These are phyloP conservation scores for Calonectria pseudoreteaudii DNA, from an alignment of 2,329 filamentous ascomycete species.

Conservation along the genomic window DNA sequence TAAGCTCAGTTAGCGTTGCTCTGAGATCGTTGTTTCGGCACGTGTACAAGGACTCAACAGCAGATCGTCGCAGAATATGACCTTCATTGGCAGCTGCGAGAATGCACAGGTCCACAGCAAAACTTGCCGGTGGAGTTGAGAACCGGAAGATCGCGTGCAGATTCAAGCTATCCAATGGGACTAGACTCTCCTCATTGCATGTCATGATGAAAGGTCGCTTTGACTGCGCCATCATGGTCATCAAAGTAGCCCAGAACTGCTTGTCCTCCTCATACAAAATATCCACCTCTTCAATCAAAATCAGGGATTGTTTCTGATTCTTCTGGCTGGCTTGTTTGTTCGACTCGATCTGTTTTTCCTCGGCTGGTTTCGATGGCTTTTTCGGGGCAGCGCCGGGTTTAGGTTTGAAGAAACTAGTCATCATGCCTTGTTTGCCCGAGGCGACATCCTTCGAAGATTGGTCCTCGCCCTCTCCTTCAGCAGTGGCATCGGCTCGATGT, in stretches of 20 bases:
- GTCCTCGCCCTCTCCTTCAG: slow-evolving; percentile 44
- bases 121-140: slow-evolving; percentile 70
- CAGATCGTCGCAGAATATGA: slow-evolving; percentile 77
- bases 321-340: slow-evolving; percentile 52
- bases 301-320: slow-evolving; percentile 90
- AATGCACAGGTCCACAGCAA: slow-evolving; percentile 84
- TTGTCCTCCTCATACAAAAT: slow-evolving; percentile 95
- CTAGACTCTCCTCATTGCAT: slow-evolving; percentile 89
- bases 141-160: slow-evolving; percentile 89
- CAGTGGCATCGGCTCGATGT: slow-evolving; percentile 50
- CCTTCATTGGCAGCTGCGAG: slow-evolving; percentile 90
- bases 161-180: slow-evolving; percentile 80
- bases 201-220: slow-evolving; percentile 95
- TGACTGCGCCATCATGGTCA: slow-evolving; percentile 82
- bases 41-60: slow-evolving; percentile 77
- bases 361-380: slow-evolving; percentile 45
- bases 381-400: slow-evolving; percentile 49
- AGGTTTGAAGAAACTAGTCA: slow-evolving; percentile 83
- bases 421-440: slow-evolving; percentile 79
- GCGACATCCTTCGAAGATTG: slow-evolving; percentile 64
- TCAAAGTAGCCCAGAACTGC: slow-evolving; percentile 89
- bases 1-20: slow-evolving; percentile 83
- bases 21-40: slow-evolving; percentile 80
- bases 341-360: slow-evolving; percentile 43
- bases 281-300: slow-evolving; percentile 94